Evolutionary conservation across 148 eudicot genomes (phyloP), one percentile per base, ranked within the genome.

Genomic region (Arctostaphylos glauca): DNA sequence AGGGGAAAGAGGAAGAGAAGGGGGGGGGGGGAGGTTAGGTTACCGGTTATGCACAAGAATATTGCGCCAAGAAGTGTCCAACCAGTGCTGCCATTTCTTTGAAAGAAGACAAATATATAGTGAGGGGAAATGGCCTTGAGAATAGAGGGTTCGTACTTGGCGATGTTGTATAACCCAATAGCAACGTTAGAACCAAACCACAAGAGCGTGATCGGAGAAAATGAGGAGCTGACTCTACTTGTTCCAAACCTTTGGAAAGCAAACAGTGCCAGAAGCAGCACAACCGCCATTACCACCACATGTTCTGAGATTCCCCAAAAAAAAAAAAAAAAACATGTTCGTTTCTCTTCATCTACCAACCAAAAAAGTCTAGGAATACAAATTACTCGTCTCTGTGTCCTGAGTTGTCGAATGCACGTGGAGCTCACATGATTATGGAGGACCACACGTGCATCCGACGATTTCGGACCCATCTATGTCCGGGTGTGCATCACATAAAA

Each of bases 31-130:
- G 38, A 5, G 2, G 41, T 58, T n/a, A n/a, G n/a, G n/a, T n/a
- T n/a, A 78, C 90, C 88, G 72, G 88, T 88, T 81, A 84, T 81
- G 67, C 88, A 52, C 62, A 86, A 75, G 83, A 88, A 77, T 25
- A 81, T 75, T 2, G 86, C 87, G 47, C 88, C 88, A 8, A 86
- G 88, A 59, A 86, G 59, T 72, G 44, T 41, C 82, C 85, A 86
- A 2, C 80, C 85, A 0, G 70, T 82, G n/a, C 53, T 59, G 1
- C 82, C 78, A 66, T 86, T 84, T 25, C 76, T 82, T n/a, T 48
- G 9, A 21, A 86, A 84, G 81, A 88, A 86, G 2, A 53, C 58
- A 46, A 81, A 1, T 1, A 88, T 80, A n/a, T 86, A 88, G 60
- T 84, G 87, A 0, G 90, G 90, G 4, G 88, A 86, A 6, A 88